Base-by-base conservation (phyloP, 345 rosid genomes). In the Pugionium dolabratum region DNA sequence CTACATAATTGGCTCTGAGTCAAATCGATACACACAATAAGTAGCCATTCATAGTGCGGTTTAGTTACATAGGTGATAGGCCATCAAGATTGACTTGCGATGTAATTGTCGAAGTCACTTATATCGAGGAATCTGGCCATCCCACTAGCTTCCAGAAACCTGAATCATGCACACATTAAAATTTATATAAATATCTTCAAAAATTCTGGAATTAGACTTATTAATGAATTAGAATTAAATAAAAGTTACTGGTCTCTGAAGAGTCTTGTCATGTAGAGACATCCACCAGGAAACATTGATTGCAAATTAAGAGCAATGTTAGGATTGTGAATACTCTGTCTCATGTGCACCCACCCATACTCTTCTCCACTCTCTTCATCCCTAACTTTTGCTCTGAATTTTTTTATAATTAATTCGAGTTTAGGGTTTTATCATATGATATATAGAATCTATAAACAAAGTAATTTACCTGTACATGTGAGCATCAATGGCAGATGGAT, bases 321-420 rank as follows among this genome's bases (percentile, higher is more conserved):
- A 0, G 98, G 97, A 54, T 90, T 90, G 77, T 93, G 98, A 77
- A 86, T 90, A 61, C 98, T 93, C 85, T 93, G 97, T 55, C 98
- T 77, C 56, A 88, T 67, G 66, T 88, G 95, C 37, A 83, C 76
- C 98, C 97, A 93, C 1, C 98, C 98, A 46, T 74, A 50, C 63
- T 84, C 79, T 53, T 82, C 78, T 54, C 89, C 97, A 39, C 70
- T 64, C 57, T 76, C 75, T 69, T 74, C 67, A 45, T 86, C 84
- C 6, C 79, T 74, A 37, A 90, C 92, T 68, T 76, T 83, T 31
- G 82, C 91, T 81, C 97, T 93, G n/a, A 78, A 53, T 33, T 52
- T 18, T 52, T 47, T 25, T 2, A n/a, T n/a, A n/a, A n/a, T 50
- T 50, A 72, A 11, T 2, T 18, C 3, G 25, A 11, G 33, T 53